A percentile compares a stretch with the other conserved stretches of the same genome.
These are phyloP conservation scores for Coemansia sp. DNA, from an alignment of 192 early-diverging fungal genomes.

Conservation along the genomic window DNA sequence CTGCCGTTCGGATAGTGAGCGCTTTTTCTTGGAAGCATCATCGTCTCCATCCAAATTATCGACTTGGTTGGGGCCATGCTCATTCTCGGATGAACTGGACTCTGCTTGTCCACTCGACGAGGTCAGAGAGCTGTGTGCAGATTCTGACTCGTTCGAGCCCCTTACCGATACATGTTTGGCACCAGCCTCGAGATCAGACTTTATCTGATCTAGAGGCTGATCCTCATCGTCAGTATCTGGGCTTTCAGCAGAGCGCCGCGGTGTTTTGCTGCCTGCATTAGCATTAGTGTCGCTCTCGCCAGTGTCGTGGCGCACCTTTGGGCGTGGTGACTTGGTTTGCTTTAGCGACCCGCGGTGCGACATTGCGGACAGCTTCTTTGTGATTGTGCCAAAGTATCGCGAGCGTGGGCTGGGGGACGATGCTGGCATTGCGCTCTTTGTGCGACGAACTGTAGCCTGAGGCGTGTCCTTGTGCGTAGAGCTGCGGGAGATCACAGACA, in stretches of 20 bases:
- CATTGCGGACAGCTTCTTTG: background rate
- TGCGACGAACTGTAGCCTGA: constrained; percentile 27
- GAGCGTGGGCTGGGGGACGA: constrained; percentile 18
- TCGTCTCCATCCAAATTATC: background rate
- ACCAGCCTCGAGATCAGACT: constrained; percentile 36
- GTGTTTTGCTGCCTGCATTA: background rate
- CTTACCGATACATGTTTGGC: background rate
- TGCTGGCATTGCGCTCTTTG: constrained; percentile 35
- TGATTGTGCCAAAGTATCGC: background rate
- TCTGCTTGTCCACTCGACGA: background rate
- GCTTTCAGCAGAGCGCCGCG: background rate
- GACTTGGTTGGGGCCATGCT: background rate
- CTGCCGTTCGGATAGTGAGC: background rate
- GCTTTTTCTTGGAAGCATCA: background rate
- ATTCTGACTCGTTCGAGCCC: background rate
- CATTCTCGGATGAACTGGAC: background rate
- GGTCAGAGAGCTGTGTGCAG: background rate
- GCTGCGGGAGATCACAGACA: constrained; percentile 40
- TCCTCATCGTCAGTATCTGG: constrained; percentile 23
- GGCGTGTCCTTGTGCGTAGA: constrained; percentile 19
- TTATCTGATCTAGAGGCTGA: constrained; percentile 40
- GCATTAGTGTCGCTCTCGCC: background rate
- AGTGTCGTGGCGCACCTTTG: background rate
- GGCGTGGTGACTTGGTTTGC: background rate
- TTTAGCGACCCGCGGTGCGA: constrained; percentile 11